Evolutionary conservation across 768 basidiomycete genomes (phyloP).

Genomic region (Tulasnella sp.): DNA sequence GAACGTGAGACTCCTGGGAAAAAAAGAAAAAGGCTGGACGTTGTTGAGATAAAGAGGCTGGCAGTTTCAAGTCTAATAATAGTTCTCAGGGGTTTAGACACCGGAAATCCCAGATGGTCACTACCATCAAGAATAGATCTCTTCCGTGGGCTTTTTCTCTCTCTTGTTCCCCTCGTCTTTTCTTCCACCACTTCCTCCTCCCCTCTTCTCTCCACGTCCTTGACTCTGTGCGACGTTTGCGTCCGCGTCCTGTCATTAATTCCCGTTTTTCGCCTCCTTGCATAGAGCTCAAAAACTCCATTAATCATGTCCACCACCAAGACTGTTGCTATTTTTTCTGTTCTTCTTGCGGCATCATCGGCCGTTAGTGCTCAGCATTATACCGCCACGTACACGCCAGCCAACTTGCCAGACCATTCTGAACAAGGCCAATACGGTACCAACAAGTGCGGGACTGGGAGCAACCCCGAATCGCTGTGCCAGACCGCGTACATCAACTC

Average conservation of each 20-base stretch:
- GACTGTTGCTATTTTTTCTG: background rate
- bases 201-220: background rate
- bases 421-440: slow-evolving; percentile 11
- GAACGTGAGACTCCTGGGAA: background rate
- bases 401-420: background rate
- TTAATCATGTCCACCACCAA: background rate
- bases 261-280: background rate
- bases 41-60: background rate
- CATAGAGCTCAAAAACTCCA: background rate
- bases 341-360: background rate
- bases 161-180: background rate
- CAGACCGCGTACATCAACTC: slow-evolving; percentile 51
- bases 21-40: slow-evolving; percentile 2
- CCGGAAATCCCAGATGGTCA: background rate
- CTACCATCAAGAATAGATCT: background rate
- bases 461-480: slow-evolving; percentile 57
- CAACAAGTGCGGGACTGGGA: slow-evolving; percentile 51
- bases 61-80: background rate
- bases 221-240: background rate
- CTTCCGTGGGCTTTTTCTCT: background rate
- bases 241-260: slow-evolving; percentile 1
- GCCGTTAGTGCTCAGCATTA: slow-evolving; percentile 5
- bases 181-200: background rate
- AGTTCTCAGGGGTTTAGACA: background rate
- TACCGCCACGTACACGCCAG: slow-evolving; percentile 15